Conservation (phyloP, 2,329 filamentous ascomycete genomes). For the Diaporthe australafricana region DNA sequence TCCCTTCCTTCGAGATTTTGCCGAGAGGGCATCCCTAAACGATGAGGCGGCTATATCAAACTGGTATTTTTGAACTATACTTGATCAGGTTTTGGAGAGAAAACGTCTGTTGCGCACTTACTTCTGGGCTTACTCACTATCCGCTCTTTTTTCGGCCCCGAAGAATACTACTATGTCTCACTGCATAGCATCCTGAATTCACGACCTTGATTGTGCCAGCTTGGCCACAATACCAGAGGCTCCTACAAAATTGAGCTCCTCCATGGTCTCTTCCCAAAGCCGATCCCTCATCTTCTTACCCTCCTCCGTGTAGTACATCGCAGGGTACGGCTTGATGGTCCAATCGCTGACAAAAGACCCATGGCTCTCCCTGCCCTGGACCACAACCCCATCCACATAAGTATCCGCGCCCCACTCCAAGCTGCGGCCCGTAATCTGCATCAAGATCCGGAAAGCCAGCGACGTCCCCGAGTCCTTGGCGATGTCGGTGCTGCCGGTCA, state of each 20-base stretch:
- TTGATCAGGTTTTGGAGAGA: no score
- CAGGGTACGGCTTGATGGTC: constrained; percentile 53
- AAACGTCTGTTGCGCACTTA: no score
- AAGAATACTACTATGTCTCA: no score
- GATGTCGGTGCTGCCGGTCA: constrained; percentile 7
- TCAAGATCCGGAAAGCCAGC: neutral
- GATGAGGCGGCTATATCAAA: no score
- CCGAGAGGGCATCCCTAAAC: no score
- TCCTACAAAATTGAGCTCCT: constrained; percentile 28
- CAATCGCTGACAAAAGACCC: constrained; percentile 63
- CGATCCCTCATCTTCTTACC: neutral
- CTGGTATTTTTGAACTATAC: no score
- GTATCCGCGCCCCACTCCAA: constrained; percentile 55
- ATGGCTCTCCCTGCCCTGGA: constrained; percentile 61
- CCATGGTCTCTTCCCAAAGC: constrained; percentile 34
- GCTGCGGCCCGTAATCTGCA: neutral
- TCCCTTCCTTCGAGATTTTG: no score
- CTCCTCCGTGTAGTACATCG: neutral
- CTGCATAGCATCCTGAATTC: no score
- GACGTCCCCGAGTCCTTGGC: neutral
- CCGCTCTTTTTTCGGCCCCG: no score
- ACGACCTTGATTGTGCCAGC: neutral
- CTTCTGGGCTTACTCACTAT: no score
- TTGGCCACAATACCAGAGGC: neutral
- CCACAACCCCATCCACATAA: constrained; percentile 58